These are phyloP conservation scores for Hylodesmum podocarpum DNA, from an alignment of 306 rosid species.

Conservation along the genomic window DNA sequence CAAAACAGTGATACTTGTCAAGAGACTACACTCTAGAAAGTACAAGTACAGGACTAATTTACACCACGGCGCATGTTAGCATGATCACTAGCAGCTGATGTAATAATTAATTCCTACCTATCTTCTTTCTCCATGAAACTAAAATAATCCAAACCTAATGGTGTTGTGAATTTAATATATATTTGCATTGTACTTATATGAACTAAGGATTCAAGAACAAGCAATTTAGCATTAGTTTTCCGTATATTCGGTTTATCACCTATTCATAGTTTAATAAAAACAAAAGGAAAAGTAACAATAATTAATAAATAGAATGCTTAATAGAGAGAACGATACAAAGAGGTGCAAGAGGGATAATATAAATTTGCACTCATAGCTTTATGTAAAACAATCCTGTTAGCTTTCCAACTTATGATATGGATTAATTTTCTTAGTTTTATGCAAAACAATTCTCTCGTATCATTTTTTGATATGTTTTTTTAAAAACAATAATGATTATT, in stretches of 20 bases:
- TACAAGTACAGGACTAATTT: background rate
- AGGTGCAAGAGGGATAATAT: background rate
- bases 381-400: background rate
- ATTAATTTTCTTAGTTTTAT: too few species aligned
- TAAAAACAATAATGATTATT: too few species aligned
- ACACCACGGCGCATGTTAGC: slow-evolving; percentile 33
- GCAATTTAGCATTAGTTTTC: slow-evolving; percentile 1
- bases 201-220: background rate
- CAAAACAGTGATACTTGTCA: slow-evolving; percentile 35
- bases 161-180: background rate
- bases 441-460: too few species aligned
- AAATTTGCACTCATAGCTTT: background rate
- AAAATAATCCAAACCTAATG: background rate
- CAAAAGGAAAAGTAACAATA: background rate
- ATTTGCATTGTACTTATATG: background rate
- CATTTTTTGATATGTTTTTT: too few species aligned
- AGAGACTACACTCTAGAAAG: background rate
- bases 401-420: background rate
- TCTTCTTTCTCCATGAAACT: background rate
- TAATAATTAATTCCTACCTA: background rate
- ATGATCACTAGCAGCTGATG: background rate
- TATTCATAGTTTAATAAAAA: background rate
- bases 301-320: background rate
- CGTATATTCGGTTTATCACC: background rate
- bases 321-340: background rate